Evolutionary conservation across 164 flowering plant genomes (phyloP).

Genomic region (Liquidambar formosana): DNA sequence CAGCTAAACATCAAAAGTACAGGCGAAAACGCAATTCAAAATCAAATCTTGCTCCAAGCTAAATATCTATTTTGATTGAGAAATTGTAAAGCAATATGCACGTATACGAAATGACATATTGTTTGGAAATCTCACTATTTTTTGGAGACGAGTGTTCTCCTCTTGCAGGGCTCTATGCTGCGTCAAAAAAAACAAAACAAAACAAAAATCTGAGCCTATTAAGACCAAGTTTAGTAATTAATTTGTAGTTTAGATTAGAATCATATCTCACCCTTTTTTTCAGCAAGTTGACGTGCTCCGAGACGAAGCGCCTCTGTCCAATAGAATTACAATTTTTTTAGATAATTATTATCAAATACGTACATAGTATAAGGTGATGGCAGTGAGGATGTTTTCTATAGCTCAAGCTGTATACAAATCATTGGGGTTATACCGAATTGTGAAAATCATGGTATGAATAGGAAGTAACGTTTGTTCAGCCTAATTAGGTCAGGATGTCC

Average conservation of each 20-base stretch:
- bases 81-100: not conserved
- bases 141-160: conserved; percentile 42
- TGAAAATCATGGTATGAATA: no score
- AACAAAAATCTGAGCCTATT: no score
- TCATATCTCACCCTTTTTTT: conserved; percentile 45
- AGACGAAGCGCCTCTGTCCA: conserved; percentile 42
- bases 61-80: not conserved
- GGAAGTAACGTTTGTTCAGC: no score
- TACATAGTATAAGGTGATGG: no score
- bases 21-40: not conserved
- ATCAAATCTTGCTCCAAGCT: not conserved
- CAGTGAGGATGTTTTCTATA: no score
- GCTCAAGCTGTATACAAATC: no score
- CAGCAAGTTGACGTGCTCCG: conserved; percentile 44
- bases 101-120: not conserved
- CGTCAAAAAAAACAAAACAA: not conserved
- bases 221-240: no score
- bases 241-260: not conserved
- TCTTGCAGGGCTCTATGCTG: conserved; percentile 45
- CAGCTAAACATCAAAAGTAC: conserved; percentile 11
- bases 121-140: conserved; percentile 30
- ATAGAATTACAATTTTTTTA: not conserved
- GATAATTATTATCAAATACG: no score
- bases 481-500: no score
- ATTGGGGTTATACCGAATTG: no score